phyloP scores from a whole-genome alignment of 1,139 yeast species.

The Yamadazyma triangularis region DNA sequence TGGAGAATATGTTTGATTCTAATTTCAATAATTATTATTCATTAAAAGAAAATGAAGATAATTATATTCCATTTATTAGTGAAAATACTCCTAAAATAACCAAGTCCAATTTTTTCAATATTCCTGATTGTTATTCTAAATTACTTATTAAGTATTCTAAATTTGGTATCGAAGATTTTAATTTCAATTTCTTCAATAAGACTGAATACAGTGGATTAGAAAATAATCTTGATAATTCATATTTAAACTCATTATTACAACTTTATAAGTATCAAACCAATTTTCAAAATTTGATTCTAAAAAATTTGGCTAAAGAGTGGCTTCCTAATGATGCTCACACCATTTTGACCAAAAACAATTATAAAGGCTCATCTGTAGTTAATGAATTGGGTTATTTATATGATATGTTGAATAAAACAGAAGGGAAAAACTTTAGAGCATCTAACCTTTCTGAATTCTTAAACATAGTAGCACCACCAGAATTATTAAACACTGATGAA shows the following conservation, averaged over 20 bases:
- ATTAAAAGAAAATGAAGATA: constrained; percentile 20
- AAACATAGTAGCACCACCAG: constrained; percentile 41
- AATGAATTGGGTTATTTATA: constrained; percentile 84
- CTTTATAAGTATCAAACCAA: constrained; percentile 76
- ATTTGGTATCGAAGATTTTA: constrained; percentile 93
- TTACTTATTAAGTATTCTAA: constrained; percentile 79
- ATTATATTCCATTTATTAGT: constrained; percentile 66
- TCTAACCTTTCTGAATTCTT: constrained; percentile 59
- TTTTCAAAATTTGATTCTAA: constrained; percentile 60
- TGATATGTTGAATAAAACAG: constrained; percentile 86
- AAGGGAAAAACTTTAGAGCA: constrained; percentile 67
- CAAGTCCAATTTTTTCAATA: constrained; percentile 26
- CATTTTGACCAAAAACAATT: constrained; percentile 22
- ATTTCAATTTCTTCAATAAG: constrained; percentile 76
- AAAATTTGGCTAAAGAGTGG: constrained; percentile 55
- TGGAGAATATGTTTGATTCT: constrained; percentile 45
- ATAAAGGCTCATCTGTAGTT: constrained; percentile 52
- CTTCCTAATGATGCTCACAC: constrained; percentile 38
- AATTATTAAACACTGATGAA: constrained; percentile 50
- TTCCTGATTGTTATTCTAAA: constrained; percentile 72
- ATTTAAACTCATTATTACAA: constrained; percentile 76
- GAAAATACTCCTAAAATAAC: constrained; percentile 41
- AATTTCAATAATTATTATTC: constrained; percentile 45
- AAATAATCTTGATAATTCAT: constrained; percentile 77
- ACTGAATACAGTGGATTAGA: constrained; percentile 84